Evolutionary conservation across 2,329 filamentous ascomycete species (phyloP), one percentile per base, ranked within the genome.

Genomic region (Epichloe brachyelytri): DNA sequence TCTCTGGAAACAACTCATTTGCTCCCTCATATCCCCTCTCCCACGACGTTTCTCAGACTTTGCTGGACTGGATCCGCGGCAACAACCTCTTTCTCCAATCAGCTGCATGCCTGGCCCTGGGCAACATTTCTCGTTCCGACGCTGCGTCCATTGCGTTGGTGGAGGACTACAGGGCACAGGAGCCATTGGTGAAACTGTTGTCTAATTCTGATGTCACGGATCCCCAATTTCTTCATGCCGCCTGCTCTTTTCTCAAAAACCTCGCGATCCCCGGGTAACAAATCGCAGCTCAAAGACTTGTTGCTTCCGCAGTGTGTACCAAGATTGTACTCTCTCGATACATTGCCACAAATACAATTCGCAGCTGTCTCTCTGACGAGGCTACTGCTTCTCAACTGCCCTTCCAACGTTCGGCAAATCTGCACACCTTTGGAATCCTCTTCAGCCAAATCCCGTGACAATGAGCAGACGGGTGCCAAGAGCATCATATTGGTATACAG

Each of bases 241-340:
- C 71, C 2, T 68, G 84, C 17, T 75, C 78, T 7, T 82, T 82
- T 58, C 72, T 83, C 53, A 83, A 82, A 63, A 84, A 84, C 60
- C 73, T 84, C 8, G 77, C 80, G 26, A 78, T 84, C 48, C 77
- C 51, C 64, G 0, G 60, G 63, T 26, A 83, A 83, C 64, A 83
- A 81, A 60, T 55, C 68, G 2, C 46, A 65, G 0, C 67, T 84
- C 1, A 74, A 74, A 15, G 63, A 64, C 5, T 64, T 82, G 2
- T 65, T 82, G 3, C 66, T 70, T 5, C 58, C 66, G 0, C 51
- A 57, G 3, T 64, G 73, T 34, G 67, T 83, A 1, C 78, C 80
- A 0, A 71, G 72, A 1, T 67, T 83, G 48, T 80, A 78, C 72
- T 61, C 65, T 10, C 63, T 78, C 26, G 75, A 79, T 51, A 68